Evolutionary conservation across 2,329 filamentous ascomycete species (phyloP).

Genomic region (Nigrograna mackinnonii): DNA sequence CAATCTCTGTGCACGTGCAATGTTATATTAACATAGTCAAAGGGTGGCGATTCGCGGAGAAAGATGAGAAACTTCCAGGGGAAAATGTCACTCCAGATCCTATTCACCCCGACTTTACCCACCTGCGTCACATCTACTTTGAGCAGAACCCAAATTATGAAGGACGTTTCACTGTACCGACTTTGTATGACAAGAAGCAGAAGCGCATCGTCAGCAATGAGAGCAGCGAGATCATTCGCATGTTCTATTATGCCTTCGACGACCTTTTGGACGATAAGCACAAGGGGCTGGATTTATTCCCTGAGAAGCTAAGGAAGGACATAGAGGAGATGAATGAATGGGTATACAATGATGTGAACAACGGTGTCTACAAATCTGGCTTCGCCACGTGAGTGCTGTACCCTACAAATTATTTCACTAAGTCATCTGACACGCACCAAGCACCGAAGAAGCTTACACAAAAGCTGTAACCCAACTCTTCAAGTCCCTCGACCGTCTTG

Average conservation of each 20-base stretch:
- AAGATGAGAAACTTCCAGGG: constrained; percentile 62
- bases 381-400: constrained; percentile 54
- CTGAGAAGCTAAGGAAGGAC: constrained; percentile 45
- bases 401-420: not conserved
- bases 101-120: constrained; percentile 67
- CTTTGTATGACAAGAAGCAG: constrained; percentile 78
- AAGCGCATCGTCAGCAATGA: constrained; percentile 88
- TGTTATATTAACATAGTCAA: not conserved
- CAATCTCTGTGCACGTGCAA: too few relatives aligned
- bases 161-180: constrained; percentile 85
- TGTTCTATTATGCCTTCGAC: constrained; percentile 84
- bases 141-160: constrained; percentile 70
- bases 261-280: constrained; percentile 49
- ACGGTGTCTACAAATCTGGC: constrained; percentile 56
- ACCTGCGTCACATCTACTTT: constrained; percentile 82
- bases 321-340: constrained; percentile 57
- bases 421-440: constrained; percentile 10
- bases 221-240: constrained; percentile 88
- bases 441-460: constrained; percentile 54
- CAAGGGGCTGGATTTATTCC: constrained; percentile 49
- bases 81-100: constrained; percentile 64
- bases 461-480: constrained; percentile 52
- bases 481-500: constrained; percentile 51
- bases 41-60: constrained; percentile 83
- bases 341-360: constrained; percentile 58